These are phyloP conservation scores for Claviceps spartinae DNA, from an alignment of 2,329 filamentous ascomycete species.

Conservation along the genomic window DNA sequence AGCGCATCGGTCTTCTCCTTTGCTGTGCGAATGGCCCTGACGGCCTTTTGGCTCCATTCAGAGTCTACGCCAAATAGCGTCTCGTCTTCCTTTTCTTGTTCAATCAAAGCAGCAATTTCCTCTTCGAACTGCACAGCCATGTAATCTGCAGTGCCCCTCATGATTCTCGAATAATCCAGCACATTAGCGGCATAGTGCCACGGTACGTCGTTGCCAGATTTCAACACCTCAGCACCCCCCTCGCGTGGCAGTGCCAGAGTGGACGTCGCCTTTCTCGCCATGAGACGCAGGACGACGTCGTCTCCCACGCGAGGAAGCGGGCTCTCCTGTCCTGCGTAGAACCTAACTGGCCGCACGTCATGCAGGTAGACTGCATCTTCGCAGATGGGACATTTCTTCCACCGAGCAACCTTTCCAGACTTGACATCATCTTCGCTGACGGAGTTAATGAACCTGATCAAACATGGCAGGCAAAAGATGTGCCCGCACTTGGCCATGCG, in stretches of 20 bases:
- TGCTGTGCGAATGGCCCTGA: slow-evolving; percentile 56
- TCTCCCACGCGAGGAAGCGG: slow-evolving; percentile 68
- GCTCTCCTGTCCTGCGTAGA: slow-evolving; percentile 80
- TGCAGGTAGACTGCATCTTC: slow-evolving; percentile 88
- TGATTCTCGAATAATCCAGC: slow-evolving; percentile 84
- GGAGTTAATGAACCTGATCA: slow-evolving; percentile 92
- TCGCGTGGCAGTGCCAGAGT: slow-evolving; percentile 82
- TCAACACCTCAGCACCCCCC: slow-evolving; percentile 54
- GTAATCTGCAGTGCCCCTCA: slow-evolving; percentile 86
- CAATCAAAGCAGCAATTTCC: slow-evolving; percentile 61
- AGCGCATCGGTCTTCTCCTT: slow-evolving; percentile 57
- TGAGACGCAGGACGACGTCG: slow-evolving; percentile 78
- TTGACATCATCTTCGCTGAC: slow-evolving; percentile 54
- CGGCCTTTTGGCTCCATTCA: slow-evolving; percentile 82
- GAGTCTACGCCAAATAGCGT: slow-evolving; percentile 80
- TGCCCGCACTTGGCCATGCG: slow-evolving; percentile 96
- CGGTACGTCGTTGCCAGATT: slow-evolving; percentile 63
- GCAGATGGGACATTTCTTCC: slow-evolving; percentile 95
- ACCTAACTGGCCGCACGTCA: slow-evolving; percentile 78
- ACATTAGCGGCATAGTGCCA: slow-evolving; percentile 95
- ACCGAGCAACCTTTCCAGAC: slow-evolving; percentile 58
- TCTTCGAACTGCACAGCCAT: slow-evolving; percentile 68
- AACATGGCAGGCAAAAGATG: slow-evolving; percentile 86
- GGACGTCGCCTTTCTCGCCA: slow-evolving; percentile 66
- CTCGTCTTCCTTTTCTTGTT: slow-evolving; percentile 79